These are phyloP conservation scores for Dichotomopilus funicola DNA, from an alignment of 2,329 filamentous ascomycete genomes.

Conservation along the genomic window DNA sequence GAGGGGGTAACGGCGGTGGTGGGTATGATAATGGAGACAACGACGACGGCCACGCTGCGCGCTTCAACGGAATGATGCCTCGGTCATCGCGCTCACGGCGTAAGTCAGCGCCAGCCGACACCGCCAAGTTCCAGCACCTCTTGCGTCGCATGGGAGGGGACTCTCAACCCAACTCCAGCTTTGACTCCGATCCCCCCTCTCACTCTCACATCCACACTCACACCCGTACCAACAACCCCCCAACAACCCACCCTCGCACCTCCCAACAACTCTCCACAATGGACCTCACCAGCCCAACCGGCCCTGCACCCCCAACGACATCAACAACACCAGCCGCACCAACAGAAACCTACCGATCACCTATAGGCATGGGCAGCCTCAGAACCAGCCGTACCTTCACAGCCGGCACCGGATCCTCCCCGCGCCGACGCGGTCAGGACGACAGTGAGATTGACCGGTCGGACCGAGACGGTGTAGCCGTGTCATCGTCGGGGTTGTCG, in stretches of 20 bases:
- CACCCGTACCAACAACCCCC: too few relatives aligned
- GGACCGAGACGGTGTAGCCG: too few relatives aligned
- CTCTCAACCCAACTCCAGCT: background rate
- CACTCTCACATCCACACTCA: too few relatives aligned
- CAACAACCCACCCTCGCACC: too few relatives aligned
- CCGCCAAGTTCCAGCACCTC: slow-evolving; percentile 16
- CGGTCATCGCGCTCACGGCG: slow-evolving; percentile 16
- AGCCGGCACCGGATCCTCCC: background rate
- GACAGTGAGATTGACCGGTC: slow-evolving; percentile 24
- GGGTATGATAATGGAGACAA: background rate
- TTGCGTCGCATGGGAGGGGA: background rate
- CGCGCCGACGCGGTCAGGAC: slow-evolving; percentile 9
- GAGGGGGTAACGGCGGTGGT: background rate
- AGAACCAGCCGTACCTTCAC: background rate
- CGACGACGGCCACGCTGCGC: too few relatives aligned
- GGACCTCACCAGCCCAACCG: too few relatives aligned
- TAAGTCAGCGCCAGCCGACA: slow-evolving; percentile 24
- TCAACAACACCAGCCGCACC: too few relatives aligned
- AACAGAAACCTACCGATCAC: too few relatives aligned
- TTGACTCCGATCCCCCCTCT: background rate
- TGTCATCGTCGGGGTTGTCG: too few relatives aligned
- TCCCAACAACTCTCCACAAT: too few relatives aligned
- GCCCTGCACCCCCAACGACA: too few relatives aligned
- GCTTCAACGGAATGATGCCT: background rate
- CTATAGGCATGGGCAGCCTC: too few relatives aligned